A percentile compares a stretch with the other conserved stretches of the same genome.
Conservation (phyloP, 163 green algal genomes). For the Trebouxiophyceae sp. region DNA sequence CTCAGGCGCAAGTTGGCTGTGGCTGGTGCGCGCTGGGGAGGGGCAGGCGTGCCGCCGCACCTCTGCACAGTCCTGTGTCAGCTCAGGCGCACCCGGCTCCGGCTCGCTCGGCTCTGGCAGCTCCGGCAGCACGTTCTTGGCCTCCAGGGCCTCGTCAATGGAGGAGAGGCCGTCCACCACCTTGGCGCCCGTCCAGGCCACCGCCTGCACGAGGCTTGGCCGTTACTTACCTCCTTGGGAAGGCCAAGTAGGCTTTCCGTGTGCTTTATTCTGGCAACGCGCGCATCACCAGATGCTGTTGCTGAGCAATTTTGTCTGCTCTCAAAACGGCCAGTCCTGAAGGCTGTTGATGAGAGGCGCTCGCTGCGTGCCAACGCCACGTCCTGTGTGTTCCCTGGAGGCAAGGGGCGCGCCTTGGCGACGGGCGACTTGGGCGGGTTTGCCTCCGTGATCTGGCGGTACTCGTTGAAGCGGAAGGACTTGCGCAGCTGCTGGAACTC, state of each 20-base stretch:
- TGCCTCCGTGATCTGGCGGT: conserved; percentile 28
- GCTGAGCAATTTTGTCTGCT: too few relatives aligned
- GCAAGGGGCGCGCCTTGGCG: too few relatives aligned
- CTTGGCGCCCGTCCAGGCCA: conserved; percentile 1
- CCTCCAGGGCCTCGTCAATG: conserved; percentile 41
- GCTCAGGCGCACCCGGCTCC: conserved; percentile 17
- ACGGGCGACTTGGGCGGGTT: conserved; percentile 42
- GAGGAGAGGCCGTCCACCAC: conserved; percentile 17
- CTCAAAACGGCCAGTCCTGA: too few relatives aligned
- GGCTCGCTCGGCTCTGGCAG: conserved; percentile 21
- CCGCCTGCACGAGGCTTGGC: conserved; percentile 17
- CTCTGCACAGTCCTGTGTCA: conserved; percentile 27
- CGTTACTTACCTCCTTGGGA: too few relatives aligned
- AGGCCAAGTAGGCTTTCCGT: too few relatives aligned
- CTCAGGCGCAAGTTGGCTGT: too few relatives aligned
- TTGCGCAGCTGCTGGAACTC: conserved; percentile 60
- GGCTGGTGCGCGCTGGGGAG: too few relatives aligned
- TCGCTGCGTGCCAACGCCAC: too few relatives aligned
- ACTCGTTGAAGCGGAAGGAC: conserved; percentile 36
- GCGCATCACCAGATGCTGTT: too few relatives aligned
- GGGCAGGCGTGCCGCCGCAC: conserved; percentile 13
- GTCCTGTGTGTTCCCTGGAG: too few relatives aligned
- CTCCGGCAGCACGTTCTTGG: conserved; percentile 29
- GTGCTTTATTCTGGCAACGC: too few relatives aligned
- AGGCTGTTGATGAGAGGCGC: too few relatives aligned